Percentiles rank a stretch among this genome's conserved stretches.
Evolutionary conservation across 23 red algal genomes (phyloP).

Genomic region (Pyropia haitanensis): DNA sequence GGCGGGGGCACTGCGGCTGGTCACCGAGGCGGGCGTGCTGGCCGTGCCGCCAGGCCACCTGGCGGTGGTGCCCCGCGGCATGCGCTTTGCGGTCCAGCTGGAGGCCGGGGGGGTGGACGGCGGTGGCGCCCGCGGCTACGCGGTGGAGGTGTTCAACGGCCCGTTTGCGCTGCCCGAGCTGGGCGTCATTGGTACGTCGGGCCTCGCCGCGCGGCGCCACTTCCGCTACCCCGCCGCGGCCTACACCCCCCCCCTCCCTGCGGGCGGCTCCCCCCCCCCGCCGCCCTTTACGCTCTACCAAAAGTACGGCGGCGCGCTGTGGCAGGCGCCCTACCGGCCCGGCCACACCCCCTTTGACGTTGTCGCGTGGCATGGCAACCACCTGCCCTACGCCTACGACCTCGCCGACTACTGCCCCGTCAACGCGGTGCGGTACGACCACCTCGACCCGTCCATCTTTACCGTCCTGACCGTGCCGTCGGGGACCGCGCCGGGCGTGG

Average conservation of each 20-base stretch:
- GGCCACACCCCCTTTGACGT: constrained; percentile 62
- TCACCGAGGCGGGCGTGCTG: constrained; percentile 62
- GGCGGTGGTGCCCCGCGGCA: constrained; percentile 55
- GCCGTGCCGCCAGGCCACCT: constrained; percentile 31
- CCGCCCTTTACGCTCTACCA: constrained; percentile 12
- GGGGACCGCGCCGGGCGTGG: constrained; percentile 20
- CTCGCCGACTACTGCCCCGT: constrained; percentile 50
- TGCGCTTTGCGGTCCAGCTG: constrained; percentile 51
- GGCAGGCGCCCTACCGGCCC: constrained; percentile 8
- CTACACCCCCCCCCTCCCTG: neutral
- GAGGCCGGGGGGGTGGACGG: neutral
- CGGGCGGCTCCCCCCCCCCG: neutral
- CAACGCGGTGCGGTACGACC: constrained; percentile 66
- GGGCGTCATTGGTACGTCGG: constrained; percentile 60
- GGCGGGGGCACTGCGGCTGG: constrained; percentile 34
- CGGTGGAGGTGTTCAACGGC: constrained; percentile 49
- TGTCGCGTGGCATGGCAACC: constrained; percentile 82
- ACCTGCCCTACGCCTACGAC: constrained; percentile 66
- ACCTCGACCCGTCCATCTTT: constrained; percentile 81
- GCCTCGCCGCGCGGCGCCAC: constrained; percentile 47
- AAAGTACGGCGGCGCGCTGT: constrained; percentile 47
- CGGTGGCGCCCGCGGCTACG: constrained; percentile 29
- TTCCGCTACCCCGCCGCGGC: constrained; percentile 56
- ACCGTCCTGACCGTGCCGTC: constrained; percentile 58
- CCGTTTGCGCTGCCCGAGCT: constrained; percentile 70